Base-by-base conservation (phyloP, 305 asterid genomes). In the Fraxinus xanthoxyloides region DNA sequence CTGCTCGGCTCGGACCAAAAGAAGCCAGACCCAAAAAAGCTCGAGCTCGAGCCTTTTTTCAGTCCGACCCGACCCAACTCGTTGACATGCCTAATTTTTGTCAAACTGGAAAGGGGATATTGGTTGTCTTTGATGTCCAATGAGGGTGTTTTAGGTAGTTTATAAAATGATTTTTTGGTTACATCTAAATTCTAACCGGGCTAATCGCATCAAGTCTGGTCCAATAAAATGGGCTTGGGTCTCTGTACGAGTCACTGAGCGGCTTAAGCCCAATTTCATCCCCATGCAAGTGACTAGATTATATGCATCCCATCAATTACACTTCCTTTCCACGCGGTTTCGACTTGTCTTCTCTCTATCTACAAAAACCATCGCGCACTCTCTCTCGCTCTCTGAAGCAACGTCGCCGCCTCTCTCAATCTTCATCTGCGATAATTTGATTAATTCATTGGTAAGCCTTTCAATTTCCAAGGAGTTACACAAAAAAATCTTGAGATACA, bases 311-410 rank as follows among this genome's bases (percentile, higher is more conserved):
- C 48, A 9, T 40, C 48, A 9, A 40, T 40, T 72, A 82, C 74
- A 69, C 75, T 77, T 88, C 72, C 85, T 79, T 86, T 86, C 90
- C 76, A 83, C 92, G 91, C 87, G 84, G 90, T 80, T 79, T 31
- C 77, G 36, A 35, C 67, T 81, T 30, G 80, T 15, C 48, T 73
- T 85, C 85, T 84, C 79, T 76, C 76, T 32, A 8, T 51, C n/a
- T 31, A 70, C 28, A 40, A 67, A 85, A 43, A 32, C 70, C 87
- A 35, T 38, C 67, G 74, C 81, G 67, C 82, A 13, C 84, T 78
- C 19, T 74, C 88, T 85, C 86, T 84, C 88, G 54, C 88, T 84
- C 54, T 46, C 54, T 12, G 79, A 88, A 86, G 80, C 85, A 51
- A 77, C 80, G 76, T 28, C 86, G 89, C 88, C 85, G 86, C 84